Conservation (phyloP, 1,139 yeast genomes). For the Candida sp. region DNA sequence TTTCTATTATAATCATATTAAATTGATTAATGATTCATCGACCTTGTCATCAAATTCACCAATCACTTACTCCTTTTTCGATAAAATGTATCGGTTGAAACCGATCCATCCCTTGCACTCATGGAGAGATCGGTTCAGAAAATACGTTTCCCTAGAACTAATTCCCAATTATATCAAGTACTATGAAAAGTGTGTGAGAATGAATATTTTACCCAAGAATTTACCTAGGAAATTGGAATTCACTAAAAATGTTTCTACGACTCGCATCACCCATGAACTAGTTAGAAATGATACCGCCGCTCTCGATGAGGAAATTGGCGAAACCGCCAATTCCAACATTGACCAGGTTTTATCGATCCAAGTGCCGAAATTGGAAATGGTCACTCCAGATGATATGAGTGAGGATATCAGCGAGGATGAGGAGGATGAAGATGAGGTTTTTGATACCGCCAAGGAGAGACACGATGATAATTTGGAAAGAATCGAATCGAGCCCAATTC, state of each 20-base stretch:
- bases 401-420: constrained; percentile 6
- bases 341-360: constrained; percentile 9
- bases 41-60: constrained; percentile 7
- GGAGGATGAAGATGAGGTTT: not conserved
- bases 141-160: constrained; percentile 61
- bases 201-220: constrained; percentile 32
- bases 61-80: constrained; percentile 44
- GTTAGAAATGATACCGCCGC: constrained; percentile 14
- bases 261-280: constrained; percentile 1
- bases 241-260: constrained; percentile 1
- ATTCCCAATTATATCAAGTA: constrained; percentile 54
- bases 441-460: constrained; percentile 3
- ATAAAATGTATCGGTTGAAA: constrained; percentile 35
- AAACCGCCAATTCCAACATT: constrained; percentile 32
- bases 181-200: constrained; percentile 41
- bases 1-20: constrained; percentile 2
- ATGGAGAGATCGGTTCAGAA: constrained; percentile 78
- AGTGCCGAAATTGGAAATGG: constrained; percentile 2
- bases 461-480: not conserved
- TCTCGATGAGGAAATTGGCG: constrained; percentile 41
- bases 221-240: constrained; percentile 7
- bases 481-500: not conserved
- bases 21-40: constrained; percentile 3
- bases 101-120: constrained; percentile 60
- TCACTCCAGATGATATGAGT: not conserved